phyloP scores from a whole-genome alignment of 331 rosid species.

The Prunus yedoensis region DNA sequence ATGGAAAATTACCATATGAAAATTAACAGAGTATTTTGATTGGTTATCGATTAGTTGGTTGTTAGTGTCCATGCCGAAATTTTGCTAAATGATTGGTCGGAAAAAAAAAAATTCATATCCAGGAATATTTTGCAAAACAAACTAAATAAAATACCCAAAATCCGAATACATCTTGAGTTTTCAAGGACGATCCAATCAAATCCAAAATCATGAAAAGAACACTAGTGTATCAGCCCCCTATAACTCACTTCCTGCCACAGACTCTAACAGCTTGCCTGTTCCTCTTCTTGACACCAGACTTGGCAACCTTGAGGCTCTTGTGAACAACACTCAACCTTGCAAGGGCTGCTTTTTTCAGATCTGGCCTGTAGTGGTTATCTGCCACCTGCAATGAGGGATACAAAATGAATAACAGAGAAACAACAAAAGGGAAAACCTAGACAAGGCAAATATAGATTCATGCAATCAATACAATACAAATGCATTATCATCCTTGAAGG shows the following conservation, averaged over 20 bases:
- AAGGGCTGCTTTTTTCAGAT: constrained; percentile 83
- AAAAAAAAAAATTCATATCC: not conserved
- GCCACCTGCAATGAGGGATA: constrained; percentile 50
- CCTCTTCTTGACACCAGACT: constrained; percentile 96
- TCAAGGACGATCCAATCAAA: not conserved
- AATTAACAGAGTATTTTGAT: not conserved
- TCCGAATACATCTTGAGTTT: not conserved
- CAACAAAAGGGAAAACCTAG: not conserved
- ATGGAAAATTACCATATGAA: too few relatives aligned
- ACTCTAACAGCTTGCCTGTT: constrained; percentile 72
- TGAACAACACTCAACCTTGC: constrained; percentile 90
- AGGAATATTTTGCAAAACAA: not conserved
- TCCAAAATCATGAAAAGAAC: constrained; percentile 3
- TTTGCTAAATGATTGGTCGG: too few relatives aligned
- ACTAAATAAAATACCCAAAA: not conserved
- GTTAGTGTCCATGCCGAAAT: too few relatives aligned
- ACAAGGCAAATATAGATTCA: not conserved
- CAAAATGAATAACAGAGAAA: not conserved
- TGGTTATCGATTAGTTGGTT: too few relatives aligned
- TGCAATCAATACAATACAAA: not conserved
- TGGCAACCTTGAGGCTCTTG: constrained; percentile 86
- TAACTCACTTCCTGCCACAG: constrained; percentile 54
- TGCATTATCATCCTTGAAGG: not conserved
- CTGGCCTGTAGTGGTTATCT: constrained; percentile 85
- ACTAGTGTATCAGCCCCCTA: not conserved